Percentiles rank a stretch among this genome's conserved stretches.
phyloP scores from a whole-genome alignment of 306 rosid genomes.

The Cyamopsis tetragonoloba region DNA sequence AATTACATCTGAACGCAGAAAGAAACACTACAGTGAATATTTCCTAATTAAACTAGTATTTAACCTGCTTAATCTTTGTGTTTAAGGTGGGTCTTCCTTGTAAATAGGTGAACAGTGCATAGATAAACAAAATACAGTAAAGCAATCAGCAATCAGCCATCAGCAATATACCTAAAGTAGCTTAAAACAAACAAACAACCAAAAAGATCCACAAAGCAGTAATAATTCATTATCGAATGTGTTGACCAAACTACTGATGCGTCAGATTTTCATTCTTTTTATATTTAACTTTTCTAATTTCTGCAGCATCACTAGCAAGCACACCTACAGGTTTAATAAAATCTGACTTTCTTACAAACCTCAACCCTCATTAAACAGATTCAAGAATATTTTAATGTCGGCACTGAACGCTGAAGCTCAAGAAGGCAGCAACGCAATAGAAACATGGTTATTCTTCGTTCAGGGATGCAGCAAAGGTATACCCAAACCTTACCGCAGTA shows the following conservation, averaged over 20 bases:
- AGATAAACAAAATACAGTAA: not conserved
- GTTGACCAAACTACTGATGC: not conserved
- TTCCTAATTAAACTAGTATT: not conserved
- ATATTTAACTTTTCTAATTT: not conserved
- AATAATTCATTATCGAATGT: constrained; percentile 8
- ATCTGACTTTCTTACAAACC: not conserved
- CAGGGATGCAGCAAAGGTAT: not conserved
- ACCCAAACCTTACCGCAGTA: not conserved
- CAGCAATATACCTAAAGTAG: not conserved
- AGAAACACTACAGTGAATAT: constrained; percentile 4
- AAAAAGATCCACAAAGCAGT: not conserved
- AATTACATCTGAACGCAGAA: not conserved
- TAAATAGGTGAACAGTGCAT: not conserved
- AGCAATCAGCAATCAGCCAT: not conserved
- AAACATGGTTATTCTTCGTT: not conserved
- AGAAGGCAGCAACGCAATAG: not conserved
- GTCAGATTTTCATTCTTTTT: not conserved
- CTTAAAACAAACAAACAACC: not conserved
- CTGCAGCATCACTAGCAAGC: not conserved
- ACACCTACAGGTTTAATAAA: not conserved
- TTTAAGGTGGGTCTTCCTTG: not conserved
- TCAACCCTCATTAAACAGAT: not conserved
- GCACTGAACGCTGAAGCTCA: not conserved
- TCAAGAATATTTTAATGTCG: not conserved
- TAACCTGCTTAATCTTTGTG: not conserved